Conservation (phyloP, 2,329 filamentous ascomycete genomes). For the Sphaerulina vaccinii region DNA sequence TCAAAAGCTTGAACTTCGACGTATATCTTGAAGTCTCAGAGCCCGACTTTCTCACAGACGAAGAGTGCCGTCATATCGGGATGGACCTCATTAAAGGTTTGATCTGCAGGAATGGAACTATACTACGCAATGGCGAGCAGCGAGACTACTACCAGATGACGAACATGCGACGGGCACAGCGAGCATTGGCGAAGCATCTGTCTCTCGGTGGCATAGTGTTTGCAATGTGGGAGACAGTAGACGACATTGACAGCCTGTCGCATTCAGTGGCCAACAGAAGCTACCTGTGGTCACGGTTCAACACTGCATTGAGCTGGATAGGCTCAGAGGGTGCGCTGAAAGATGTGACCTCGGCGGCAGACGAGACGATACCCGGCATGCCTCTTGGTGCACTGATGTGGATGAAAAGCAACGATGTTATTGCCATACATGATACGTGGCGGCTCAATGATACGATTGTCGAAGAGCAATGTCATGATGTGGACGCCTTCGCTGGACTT, state of each 20-base stretch:
- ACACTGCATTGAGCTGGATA: slow-evolving; percentile 48
- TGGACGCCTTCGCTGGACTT: neutral
- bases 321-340: slow-evolving; percentile 40
- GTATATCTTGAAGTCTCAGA: slow-evolving; percentile 46
- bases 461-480: slow-evolving; percentile 12
- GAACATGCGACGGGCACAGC: slow-evolving; percentile 43
- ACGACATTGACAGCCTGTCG: slow-evolving; percentile 39
- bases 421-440: slow-evolving; percentile 46
- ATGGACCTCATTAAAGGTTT: slow-evolving; percentile 38
- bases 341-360: slow-evolving; percentile 38
- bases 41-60: slow-evolving; percentile 41
- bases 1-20: slow-evolving; percentile 40
- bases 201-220: slow-evolving; percentile 45
- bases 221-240: slow-evolving; percentile 48
- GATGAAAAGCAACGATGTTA: slow-evolving; percentile 48
- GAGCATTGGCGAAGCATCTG: slow-evolving; percentile 49
- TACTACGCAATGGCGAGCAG: slow-evolving; percentile 43
- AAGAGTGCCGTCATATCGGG: slow-evolving; percentile 39
- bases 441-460: slow-evolving; percentile 26
- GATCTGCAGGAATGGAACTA: slow-evolving; percentile 41
- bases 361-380: slow-evolving; percentile 29
- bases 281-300: slow-evolving; percentile 49
- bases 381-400: slow-evolving; percentile 49
- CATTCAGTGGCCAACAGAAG: slow-evolving; percentile 47
- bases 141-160: slow-evolving; percentile 48